Percentiles rank a stretch among this genome's conserved stretches.
Conservation (phyloP, 2,329 filamentous ascomycete genomes). For the Aspergillus proliferans region DNA sequence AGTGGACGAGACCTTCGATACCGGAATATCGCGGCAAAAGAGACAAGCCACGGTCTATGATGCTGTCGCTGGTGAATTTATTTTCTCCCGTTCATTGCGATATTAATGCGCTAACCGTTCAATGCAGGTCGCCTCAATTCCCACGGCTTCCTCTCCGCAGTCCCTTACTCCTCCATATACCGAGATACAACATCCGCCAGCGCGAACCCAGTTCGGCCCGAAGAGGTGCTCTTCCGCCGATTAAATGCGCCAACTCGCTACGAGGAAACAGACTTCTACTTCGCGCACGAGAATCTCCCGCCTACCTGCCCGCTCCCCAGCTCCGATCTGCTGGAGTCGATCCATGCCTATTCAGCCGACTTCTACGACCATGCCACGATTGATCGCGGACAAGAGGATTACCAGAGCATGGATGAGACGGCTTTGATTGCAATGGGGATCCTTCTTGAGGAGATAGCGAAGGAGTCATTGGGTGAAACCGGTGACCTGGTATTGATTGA, state of each 20-base stretch:
- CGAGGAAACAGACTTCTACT: constrained; percentile 51
- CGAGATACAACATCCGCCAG: constrained; percentile 31
- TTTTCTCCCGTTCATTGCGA: background rate
- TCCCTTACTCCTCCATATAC: constrained; percentile 20
- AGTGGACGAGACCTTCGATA: constrained; percentile 6
- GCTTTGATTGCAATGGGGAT: constrained; percentile 57
- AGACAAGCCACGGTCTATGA: constrained; percentile 50
- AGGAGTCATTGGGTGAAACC: constrained; percentile 48
- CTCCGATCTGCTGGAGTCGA: constrained; percentile 51
- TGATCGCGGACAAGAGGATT: constrained; percentile 34
- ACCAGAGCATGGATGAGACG: constrained; percentile 55
- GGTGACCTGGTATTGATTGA: constrained; percentile 56
- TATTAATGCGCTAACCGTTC: background rate
- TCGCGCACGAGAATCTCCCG: constrained; percentile 44
- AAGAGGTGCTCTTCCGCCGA: constrained; percentile 54
- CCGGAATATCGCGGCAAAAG: constrained; percentile 14
- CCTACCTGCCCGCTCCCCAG: constrained; percentile 42
- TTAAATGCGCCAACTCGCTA: constrained; percentile 46
- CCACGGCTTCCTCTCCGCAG: constrained; percentile 27
- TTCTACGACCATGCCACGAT: constrained; percentile 42
- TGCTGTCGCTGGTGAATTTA: constrained; percentile 48
- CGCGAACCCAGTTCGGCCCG: constrained; percentile 43
- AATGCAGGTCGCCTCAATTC: constrained; percentile 41
- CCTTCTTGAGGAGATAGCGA: constrained; percentile 53
- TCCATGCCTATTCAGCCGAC: constrained; percentile 54